These are phyloP conservation scores for Ceratobasidium sp. DNA, from an alignment of 1,284 basidiomycete genomes.

Conservation along the genomic window DNA sequence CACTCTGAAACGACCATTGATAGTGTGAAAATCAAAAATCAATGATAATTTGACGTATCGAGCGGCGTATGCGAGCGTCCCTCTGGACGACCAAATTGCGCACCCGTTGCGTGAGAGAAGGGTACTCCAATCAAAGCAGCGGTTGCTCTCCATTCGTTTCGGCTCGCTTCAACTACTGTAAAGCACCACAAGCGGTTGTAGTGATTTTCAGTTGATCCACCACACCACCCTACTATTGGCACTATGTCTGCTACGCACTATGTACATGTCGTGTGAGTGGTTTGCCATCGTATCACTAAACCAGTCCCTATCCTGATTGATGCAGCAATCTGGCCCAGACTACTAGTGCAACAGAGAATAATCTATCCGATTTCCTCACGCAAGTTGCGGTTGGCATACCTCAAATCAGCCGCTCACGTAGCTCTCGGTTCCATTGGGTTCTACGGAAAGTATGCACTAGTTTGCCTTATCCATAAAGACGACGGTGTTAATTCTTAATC, in stretches of 20 bases:
- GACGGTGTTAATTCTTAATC: neutral
- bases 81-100: too few species aligned
- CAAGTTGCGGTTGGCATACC: conserved; percentile 51
- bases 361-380: conserved; percentile 80
- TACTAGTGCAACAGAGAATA: conserved; percentile 66
- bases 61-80: too few species aligned
- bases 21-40: too few species aligned
- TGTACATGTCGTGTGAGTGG: conserved; percentile 35
- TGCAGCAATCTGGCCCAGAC: conserved; percentile 58
- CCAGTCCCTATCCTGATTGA: neutral
- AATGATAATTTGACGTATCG: too few species aligned
- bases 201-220: conserved; percentile 20
- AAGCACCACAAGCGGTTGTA: conserved; percentile 7
- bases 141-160: too few species aligned
- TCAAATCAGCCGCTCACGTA: conserved; percentile 39
- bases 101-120: too few species aligned
- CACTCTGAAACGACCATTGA: too few species aligned
- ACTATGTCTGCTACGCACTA: conserved; percentile 27
- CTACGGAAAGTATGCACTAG: conserved; percentile 69
- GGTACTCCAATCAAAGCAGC: too few species aligned
- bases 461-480: neutral
- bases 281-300: too few species aligned
- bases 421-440: conserved; percentile 57
- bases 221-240: neutral
- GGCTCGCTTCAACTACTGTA: too few species aligned